Percentiles rank a stretch among this genome's conserved stretches.
phyloP scores from a whole-genome alignment of 345 rosid species.

The Melaleuca alternifolia region DNA sequence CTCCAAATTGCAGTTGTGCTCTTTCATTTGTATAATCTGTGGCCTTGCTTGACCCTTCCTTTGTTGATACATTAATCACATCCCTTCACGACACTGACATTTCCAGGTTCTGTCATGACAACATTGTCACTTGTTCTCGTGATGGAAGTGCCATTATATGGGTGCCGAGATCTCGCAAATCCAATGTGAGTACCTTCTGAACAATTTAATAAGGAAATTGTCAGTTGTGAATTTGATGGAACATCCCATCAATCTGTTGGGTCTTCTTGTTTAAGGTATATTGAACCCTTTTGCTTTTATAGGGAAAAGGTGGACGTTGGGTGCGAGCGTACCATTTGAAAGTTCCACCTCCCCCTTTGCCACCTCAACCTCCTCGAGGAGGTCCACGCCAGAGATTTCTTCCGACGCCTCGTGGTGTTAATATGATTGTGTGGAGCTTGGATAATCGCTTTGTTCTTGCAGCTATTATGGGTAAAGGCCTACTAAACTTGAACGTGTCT shows the following conservation, averaged over 20 bases:
- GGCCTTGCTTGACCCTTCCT: not conserved
- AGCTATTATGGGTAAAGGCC: conserved; percentile 86
- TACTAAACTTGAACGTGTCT: not conserved
- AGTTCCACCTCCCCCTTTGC: conserved; percentile 99
- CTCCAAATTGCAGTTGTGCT: not conserved
- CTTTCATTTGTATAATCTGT: not conserved
- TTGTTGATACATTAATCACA: not conserved
- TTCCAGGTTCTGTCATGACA: conserved; percentile 88
- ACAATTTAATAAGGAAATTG: not conserved
- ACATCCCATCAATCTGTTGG: not conserved
- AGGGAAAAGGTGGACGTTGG: conserved; percentile 99
- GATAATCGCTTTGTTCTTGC: conserved; percentile 99
- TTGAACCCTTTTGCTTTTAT: not conserved
- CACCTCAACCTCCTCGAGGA: conserved; percentile 96
- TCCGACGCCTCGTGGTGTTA: conserved; percentile 98
- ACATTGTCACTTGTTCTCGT: conserved; percentile 97
- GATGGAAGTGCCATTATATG: conserved; percentile 99
- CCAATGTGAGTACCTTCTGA: conserved; percentile 42
- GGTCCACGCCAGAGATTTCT: conserved; percentile 97
- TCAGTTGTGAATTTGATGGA: not conserved
- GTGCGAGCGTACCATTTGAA: conserved; percentile 79
- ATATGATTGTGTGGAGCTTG: conserved; percentile 99
- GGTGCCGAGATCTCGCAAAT: conserved; percentile 87
- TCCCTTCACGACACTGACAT: conserved; percentile 1
- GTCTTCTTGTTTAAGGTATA: not conserved